Evolutionary conservation across 345 rosid species (phyloP), one percentile per base, ranked within the genome.

Genomic region (Lepidium aucheri): DNA sequence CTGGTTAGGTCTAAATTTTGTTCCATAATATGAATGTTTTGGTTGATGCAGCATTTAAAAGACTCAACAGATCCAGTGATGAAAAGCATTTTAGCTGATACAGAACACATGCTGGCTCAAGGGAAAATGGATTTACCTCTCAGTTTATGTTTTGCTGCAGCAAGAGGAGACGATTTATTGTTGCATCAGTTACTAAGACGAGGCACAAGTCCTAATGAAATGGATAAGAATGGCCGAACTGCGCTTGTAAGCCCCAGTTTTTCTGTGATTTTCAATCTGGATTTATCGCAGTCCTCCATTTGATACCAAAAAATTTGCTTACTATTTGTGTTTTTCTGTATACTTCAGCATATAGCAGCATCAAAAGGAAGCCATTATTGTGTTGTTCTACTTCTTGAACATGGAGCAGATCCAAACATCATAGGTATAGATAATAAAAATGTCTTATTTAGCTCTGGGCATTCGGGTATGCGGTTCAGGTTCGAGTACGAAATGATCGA

Each of bases 111-210:
- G 86, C 69, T 93, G 67, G 85, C 91, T 76, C 82, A 74, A 30
- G 97, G 96, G 15, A 80, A 86, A 76, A 81, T 81, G 91, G 91
- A 83, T 54, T 58, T 90, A 74, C 96, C 97, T 78, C 91, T 93
- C 40, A 82, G 83, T 58, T 68, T 87, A 13, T 86, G 87, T 71
- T 86, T 88, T 60, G 97, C 98, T 2, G 88, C 97, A n/a, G 67
- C 51, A 24, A 86, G 97, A 80, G 90, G 88, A 38, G 97, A 93
- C 43, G 97, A 87, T 68, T 77, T 83, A 9, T 59, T 93, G 72
- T 65, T 93, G 70, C 87, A 81, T 30, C 94, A 85, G 72, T 50
- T 93, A 79, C 86, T 93, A 46, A 80, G 60, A 69, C 84, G 85
- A 8, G 88, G 94, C 41, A 76, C 83, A 9, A 86, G 75, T 74